Percentiles rank a stretch among this genome's conserved stretches.
Conservation (phyloP, 2,329 filamentous ascomycete species). For the Coniochaeta prunicola region DNA sequence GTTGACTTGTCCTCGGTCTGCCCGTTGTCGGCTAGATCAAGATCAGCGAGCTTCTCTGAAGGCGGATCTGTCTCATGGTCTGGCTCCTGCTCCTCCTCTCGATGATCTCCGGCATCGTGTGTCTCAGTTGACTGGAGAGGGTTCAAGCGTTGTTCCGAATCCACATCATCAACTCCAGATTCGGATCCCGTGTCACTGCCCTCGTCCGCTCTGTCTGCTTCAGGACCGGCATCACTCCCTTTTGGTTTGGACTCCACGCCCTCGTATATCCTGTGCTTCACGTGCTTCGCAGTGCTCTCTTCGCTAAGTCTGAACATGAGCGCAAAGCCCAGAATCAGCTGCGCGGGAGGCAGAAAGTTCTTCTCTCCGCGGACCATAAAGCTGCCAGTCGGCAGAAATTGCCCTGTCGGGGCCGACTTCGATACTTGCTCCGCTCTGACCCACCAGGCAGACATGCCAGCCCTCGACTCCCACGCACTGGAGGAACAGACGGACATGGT, state of each 20-base stretch:
- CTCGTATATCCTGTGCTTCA: constrained; percentile 56
- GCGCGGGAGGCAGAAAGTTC: constrained; percentile 82
- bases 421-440: constrained; percentile 84
- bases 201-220: constrained; percentile 10
- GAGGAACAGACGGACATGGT: constrained; percentile 78
- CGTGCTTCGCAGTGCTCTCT: constrained; percentile 73
- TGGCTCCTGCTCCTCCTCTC: constrained; percentile 15
- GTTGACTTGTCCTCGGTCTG: constrained; percentile 14
- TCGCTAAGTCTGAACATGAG: constrained; percentile 85
- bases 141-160: constrained; percentile 5
- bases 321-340: constrained; percentile 79
- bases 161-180: constrained; percentile 20
- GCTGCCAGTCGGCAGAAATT: constrained; percentile 69
- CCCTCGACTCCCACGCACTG: constrained; percentile 92
- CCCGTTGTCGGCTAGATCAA: constrained; percentile 14
- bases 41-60: constrained; percentile 14
- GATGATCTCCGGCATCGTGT: constrained; percentile 23
- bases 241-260: constrained; percentile 8
- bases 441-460: constrained; percentile 95
- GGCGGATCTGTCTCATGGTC: constrained; percentile 10
- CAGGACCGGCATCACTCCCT: constrained; percentile 7
- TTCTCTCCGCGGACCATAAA: constrained; percentile 83
- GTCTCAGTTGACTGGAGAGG: constrained; percentile 11
- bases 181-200: constrained; percentile 16
- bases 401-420: constrained; percentile 73